These are phyloP conservation scores for Aspergillus taichungensis DNA, from an alignment of 495 filamentous ascomycete species.

Conservation along the genomic window DNA sequence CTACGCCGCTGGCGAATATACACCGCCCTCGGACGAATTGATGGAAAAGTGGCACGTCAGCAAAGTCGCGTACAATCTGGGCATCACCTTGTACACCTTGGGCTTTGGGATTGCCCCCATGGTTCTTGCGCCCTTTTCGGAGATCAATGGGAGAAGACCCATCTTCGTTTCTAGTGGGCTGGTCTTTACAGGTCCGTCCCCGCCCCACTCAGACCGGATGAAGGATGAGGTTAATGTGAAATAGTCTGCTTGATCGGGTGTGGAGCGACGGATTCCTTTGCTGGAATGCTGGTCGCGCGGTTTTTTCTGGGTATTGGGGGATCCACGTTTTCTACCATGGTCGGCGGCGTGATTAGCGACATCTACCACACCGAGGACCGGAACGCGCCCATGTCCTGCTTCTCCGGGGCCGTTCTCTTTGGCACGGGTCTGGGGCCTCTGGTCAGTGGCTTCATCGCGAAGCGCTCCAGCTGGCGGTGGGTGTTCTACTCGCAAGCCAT, in stretches of 20 bases:
- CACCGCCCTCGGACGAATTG: conserved; percentile 51
- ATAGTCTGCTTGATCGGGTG: conserved; percentile 60
- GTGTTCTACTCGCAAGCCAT: conserved; percentile 84
- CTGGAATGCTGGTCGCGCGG: conserved; percentile 68
- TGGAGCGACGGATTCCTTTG: conserved; percentile 59
- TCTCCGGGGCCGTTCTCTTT: conserved; percentile 65
- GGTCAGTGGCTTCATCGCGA: conserved; percentile 58
- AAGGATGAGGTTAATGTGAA: conserved; percentile 1
- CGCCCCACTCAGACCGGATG: neutral
- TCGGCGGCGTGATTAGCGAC: conserved; percentile 85
- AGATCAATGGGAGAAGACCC: conserved; percentile 65
- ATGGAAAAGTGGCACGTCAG: conserved; percentile 46
- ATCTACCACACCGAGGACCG: conserved; percentile 72
- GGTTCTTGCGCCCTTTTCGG: conserved; percentile 73
- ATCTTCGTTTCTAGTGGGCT: conserved; percentile 61
- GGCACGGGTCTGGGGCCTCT: conserved; percentile 80
- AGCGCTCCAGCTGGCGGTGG: conserved; percentile 71
- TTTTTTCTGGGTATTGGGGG: conserved; percentile 69
- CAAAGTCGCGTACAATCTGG: conserved; percentile 50
- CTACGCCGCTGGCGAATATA: conserved; percentile 67
- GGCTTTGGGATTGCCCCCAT: conserved; percentile 77
- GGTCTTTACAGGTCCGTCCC: conserved; percentile 39
- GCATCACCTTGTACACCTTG: conserved; percentile 67
- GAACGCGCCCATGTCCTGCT: conserved; percentile 86
- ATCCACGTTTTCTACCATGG: conserved; percentile 84